Evolutionary conservation across 805 yeast species (phyloP), one percentile per base, ranked within the genome.

Genomic region (Saccharomycopsis sp.): DNA sequence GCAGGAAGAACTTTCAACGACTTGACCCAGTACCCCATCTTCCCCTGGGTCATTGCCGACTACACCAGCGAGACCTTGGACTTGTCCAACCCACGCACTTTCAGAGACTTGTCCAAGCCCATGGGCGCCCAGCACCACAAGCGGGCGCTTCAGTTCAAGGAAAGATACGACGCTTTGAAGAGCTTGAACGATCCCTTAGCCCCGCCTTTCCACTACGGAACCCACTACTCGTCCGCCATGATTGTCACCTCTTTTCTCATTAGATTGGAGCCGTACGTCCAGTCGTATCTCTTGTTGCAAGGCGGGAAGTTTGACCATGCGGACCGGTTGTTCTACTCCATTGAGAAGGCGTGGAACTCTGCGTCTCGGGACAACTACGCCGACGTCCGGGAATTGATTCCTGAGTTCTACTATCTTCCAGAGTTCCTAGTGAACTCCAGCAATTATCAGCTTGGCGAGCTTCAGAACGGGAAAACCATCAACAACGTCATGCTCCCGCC

Each of bases 151-250:
- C 75, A 75, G 52, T 86, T 85, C 52, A 61, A 64, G 36, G 92
- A 84, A 42, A 60, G 95, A 39, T 87, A 68, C 51, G 79, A 79
- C 16, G 87, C 94, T 0, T 60, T 84, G 18, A 69, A 63, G 17
- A 75, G 81, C 40, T 62, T 86, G 42, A 52, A 70, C 13, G 87
- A 80, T 48, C 64, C 59, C 0, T 53, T 61, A 4, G 65, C 85
- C 0, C 86, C 87, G 0, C 83, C 95, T 0, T 86, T 86, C 58
- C 95, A 86, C 56, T 86, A 86, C 53, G 96, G 96, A 2, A 87
- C 96, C 0, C 96, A 86, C 57, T 86, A 86, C 55, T 85, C 95
- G 0, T 83, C 94, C 0, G 94, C 95, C 0, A 87, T 86, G 96
- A 85, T 86, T 53, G 95, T 85, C 2, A 71, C 94, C 0, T 80